A percentile compares a stretch with the other conserved stretches of the same genome.
phyloP scores from a whole-genome alignment of 192 early-diverging fungal species.

The Jimgerdemannia lactiflua region DNA sequence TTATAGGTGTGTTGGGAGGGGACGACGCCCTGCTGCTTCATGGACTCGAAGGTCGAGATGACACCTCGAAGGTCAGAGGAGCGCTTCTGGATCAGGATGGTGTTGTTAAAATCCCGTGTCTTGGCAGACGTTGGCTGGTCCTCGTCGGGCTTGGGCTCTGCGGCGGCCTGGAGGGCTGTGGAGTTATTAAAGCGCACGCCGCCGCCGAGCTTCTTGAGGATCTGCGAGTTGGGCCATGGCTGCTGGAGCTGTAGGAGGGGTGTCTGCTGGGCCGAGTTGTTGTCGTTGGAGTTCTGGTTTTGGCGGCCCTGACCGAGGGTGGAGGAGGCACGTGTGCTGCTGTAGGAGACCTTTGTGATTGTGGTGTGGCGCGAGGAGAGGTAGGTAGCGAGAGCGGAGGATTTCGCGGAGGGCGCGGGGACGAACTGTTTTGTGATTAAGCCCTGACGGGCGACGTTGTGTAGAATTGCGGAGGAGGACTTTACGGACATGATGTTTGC shows the following conservation, averaged over 20 bases:
- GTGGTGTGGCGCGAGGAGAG: constrained; percentile 24
- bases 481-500: not conserved
- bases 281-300: constrained; percentile 12
- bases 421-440: constrained; percentile 29
- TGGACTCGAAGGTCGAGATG: constrained; percentile 11
- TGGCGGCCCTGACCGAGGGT: not conserved
- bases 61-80: constrained; percentile 24
- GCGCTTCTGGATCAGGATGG: constrained; percentile 19
- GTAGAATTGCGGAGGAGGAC: constrained; percentile 6
- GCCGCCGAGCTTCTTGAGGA: constrained; percentile 11
- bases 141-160: not conserved
- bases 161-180: constrained; percentile 6
- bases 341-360: constrained; percentile 18
- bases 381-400: constrained; percentile 14
- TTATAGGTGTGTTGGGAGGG: constrained; percentile 29
- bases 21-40: constrained; percentile 20
- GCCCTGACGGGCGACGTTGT: constrained; percentile 30
- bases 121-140: not conserved
- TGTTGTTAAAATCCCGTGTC: constrained; percentile 19
- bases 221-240: not conserved
- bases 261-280: not conserved
- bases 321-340: constrained; percentile 3
- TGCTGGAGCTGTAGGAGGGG: not conserved
- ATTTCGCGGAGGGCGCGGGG: constrained; percentile 10
- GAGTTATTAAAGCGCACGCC: constrained; percentile 13